These are phyloP conservation scores for Tephrocybe sp. DNA, from an alignment of 768 basidiomycete genomes.

Conservation along the genomic window DNA sequence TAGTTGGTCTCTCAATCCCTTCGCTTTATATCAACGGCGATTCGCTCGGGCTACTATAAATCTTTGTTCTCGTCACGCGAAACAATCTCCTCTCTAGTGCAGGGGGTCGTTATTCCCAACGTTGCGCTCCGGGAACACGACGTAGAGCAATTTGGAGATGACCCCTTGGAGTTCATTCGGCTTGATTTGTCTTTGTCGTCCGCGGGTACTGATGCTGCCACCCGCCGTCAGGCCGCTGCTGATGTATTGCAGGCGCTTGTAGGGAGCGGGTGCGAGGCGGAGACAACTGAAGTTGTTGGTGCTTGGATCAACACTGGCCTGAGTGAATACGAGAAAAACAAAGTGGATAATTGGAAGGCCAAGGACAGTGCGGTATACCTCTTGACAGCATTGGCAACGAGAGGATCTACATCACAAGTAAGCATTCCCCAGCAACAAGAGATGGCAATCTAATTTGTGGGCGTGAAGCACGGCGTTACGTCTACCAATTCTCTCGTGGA, in stretches of 20 bases:
- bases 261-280: slow-evolving; percentile 72
- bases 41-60: slow-evolving; percentile 84
- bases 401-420: slow-evolving; percentile 85
- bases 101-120: slow-evolving; percentile 94
- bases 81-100: slow-evolving; percentile 79
- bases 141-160: slow-evolving; percentile 95
- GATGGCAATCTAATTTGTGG: too few relatives aligned
- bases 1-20: slow-evolving; percentile 90
- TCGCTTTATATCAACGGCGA: slow-evolving; percentile 88
- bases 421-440: slow-evolving; percentile 24
- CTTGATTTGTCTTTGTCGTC: slow-evolving; percentile 75
- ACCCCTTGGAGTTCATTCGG: slow-evolving; percentile 93
- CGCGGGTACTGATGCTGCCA: slow-evolving; percentile 69
- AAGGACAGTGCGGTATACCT: slow-evolving; percentile 95
- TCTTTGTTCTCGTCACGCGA: slow-evolving; percentile 78
- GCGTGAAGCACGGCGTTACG: slow-evolving; percentile 93
- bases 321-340: slow-evolving; percentile 63
- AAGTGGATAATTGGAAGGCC: slow-evolving; percentile 72
- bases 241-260: slow-evolving; percentile 95
- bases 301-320: slow-evolving; percentile 82
- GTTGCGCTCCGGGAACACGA: slow-evolving; percentile 86
- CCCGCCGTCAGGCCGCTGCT: slow-evolving; percentile 88
- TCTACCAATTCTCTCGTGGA: slow-evolving; percentile 91
- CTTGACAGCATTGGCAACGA: slow-evolving; percentile 89
- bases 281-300: slow-evolving; percentile 86